These are phyloP conservation scores for Volvox africanus DNA, from an alignment of 139 green algal genomes.

Conservation along the genomic window DNA sequence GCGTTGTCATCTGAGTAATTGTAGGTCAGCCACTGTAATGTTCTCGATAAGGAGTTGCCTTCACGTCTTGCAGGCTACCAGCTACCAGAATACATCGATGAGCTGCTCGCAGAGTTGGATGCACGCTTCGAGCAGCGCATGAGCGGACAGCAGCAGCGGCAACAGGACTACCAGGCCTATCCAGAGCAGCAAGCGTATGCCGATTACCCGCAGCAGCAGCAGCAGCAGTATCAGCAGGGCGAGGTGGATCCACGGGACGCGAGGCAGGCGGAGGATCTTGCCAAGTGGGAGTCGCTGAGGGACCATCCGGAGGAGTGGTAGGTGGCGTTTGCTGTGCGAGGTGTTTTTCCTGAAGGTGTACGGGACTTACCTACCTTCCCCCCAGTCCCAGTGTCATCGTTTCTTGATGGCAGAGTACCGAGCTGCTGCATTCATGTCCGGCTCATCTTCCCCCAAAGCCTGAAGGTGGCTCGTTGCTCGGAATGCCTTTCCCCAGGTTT, in stretches of 20 bases:
- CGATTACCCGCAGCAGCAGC: not conserved
- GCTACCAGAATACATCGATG: not conserved
- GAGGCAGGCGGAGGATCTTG: not conserved
- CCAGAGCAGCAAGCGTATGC: not conserved
- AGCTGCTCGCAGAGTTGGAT: conserved; percentile 28
- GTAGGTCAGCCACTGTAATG: no score
- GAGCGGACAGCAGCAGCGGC: not conserved
- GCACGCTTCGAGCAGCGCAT: not conserved
- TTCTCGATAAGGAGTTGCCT: no score
- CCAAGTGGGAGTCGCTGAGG: conserved; percentile 30
- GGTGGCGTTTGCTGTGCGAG: not conserved
- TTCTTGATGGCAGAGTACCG: no score
- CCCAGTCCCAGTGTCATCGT: no score
- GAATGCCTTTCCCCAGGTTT: not conserved
- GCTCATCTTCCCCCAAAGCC: no score
- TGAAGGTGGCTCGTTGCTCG: no score
- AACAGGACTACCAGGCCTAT: conserved; percentile 15
- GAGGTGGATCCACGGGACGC: not conserved
- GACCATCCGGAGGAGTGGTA: conserved; percentile 48
- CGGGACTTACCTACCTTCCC: no score
- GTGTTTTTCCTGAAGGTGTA: no score
- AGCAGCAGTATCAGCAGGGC: conserved; percentile 17
- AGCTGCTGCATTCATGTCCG: no score
- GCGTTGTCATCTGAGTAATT: no score
- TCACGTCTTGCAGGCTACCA: conserved; percentile 4